Percentiles rank a stretch among this genome's conserved stretches.
Evolutionary conservation across 208 protist genomes (phyloP).

Genomic region (Trypanosomatidae sp.): DNA sequence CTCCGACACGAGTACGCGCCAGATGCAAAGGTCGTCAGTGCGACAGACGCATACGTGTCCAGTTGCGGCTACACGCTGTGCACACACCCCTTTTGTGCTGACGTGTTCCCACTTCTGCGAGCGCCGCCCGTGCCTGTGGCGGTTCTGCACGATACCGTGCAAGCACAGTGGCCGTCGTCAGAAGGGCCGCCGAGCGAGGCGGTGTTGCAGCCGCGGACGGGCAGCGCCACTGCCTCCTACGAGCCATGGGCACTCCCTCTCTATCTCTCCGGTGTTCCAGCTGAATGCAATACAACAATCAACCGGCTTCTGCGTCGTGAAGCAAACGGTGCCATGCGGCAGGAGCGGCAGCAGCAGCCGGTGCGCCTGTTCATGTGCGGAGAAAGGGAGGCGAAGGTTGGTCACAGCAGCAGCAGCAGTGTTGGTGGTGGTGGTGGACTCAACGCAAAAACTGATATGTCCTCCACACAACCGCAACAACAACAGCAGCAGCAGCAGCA

Average conservation of each 20-base stretch:
- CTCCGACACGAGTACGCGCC: slow-evolving; percentile 29
- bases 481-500: slow-evolving; percentile 8
- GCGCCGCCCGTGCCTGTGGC: slow-evolving; percentile 6
- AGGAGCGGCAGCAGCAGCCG: slow-evolving; percentile 20
- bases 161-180: slow-evolving; percentile 5
- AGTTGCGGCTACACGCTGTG: slow-evolving; percentile 69
- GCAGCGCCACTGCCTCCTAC: not conserved
- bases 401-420: not conserved
- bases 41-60: slow-evolving; percentile 60
- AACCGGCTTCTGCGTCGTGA: slow-evolving; percentile 31
- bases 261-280: slow-evolving; percentile 25
- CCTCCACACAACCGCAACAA: not conserved
- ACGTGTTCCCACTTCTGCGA: slow-evolving; percentile 40
- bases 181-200: not conserved
- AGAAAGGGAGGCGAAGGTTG: not conserved
- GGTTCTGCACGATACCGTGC: slow-evolving; percentile 11
- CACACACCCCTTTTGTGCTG: slow-evolving; percentile 49
- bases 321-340: slow-evolving; percentile 7
- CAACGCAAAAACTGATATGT: not conserved
- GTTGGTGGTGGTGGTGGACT: not conserved
- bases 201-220: not conserved
- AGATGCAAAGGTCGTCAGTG: slow-evolving; percentile 38
- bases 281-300: slow-evolving; percentile 26
- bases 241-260: slow-evolving; percentile 25
- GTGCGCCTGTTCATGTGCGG: slow-evolving; percentile 16